Evolutionary conservation across 345 rosid species (phyloP).

Genomic region (Corchorus olitorius): DNA sequence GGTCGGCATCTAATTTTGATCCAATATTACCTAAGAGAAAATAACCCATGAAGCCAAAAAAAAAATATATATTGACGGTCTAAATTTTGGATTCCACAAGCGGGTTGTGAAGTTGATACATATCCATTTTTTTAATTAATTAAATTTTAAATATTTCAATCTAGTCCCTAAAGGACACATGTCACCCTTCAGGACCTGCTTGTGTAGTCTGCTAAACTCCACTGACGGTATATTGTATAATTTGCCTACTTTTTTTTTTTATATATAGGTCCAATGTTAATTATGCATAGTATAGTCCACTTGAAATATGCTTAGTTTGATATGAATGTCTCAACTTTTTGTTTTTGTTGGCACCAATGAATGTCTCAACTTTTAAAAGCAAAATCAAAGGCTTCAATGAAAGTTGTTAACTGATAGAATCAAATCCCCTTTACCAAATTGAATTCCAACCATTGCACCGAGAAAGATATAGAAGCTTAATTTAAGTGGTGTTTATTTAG

Average conservation of each 20-base stretch:
- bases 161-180: too few relatives aligned
- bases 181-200: too few relatives aligned
- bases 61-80: too few relatives aligned
- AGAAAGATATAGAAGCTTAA: not conserved
- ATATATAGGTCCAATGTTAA: not conserved
- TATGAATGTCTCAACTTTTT: too few relatives aligned
- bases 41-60: not conserved
- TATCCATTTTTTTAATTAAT: too few relatives aligned
- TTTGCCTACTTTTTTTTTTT: too few relatives aligned
- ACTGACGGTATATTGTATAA: too few relatives aligned
- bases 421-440: not conserved
- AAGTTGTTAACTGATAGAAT: conserved; percentile 3
- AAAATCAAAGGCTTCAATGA: conserved; percentile 1
- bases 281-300: not conserved
- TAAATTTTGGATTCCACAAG: too few relatives aligned
- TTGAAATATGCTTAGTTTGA: too few relatives aligned
- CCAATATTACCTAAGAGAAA: conserved; percentile 19
- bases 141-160: too few relatives aligned
- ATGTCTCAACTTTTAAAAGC: conserved; percentile 14
- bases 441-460: not conserved
- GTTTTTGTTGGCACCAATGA: not conserved
- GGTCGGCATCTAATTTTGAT: conserved; percentile 50
- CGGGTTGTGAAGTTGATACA: too few relatives aligned
- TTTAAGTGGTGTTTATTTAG: conserved; percentile 8
- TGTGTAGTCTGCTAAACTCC: too few relatives aligned